Percentiles rank a stretch among this genome's conserved stretches.
Conservation (phyloP, 768 basidiomycete genomes). For the Termitomyces sp. region DNA sequence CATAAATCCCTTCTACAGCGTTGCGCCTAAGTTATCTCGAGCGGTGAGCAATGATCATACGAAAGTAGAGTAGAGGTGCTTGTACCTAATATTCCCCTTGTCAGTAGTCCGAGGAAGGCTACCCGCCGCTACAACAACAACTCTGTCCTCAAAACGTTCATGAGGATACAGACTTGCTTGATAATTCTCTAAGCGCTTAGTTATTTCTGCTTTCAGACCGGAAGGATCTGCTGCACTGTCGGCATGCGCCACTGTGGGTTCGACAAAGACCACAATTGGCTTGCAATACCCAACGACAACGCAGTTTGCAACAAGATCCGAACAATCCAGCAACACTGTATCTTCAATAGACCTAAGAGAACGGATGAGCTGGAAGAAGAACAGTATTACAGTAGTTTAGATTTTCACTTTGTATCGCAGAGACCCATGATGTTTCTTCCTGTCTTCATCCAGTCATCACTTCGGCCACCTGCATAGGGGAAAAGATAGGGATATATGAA, state of each 20-base stretch:
- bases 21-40: not conserved
- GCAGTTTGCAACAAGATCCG: constrained; percentile 2
- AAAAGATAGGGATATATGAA: not conserved
- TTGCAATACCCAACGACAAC: constrained; percentile 6
- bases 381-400: not conserved
- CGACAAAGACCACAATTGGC: constrained; percentile 5
- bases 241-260: not conserved
- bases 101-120: constrained; percentile 1
- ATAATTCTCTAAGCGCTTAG: not conserved
- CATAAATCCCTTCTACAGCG: not conserved
- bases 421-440: not conserved
- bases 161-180: not conserved
- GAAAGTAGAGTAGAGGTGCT: not conserved
- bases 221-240: not conserved
- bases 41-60: not conserved
- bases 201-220: not conserved
- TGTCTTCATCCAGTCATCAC: constrained; percentile 8
- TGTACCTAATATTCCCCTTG: not conserved
- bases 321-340: not conserved
- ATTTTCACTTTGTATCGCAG: constrained; percentile 4
- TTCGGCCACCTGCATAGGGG: constrained; percentile 1
- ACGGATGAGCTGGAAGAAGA: not conserved
- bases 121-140: not conserved
- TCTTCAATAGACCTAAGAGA: constrained; percentile 3
- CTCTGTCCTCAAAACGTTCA: not conserved